Evolutionary conservation across 2,329 filamentous ascomycete species (phyloP).

Genomic region (Passalora sequoiae): DNA sequence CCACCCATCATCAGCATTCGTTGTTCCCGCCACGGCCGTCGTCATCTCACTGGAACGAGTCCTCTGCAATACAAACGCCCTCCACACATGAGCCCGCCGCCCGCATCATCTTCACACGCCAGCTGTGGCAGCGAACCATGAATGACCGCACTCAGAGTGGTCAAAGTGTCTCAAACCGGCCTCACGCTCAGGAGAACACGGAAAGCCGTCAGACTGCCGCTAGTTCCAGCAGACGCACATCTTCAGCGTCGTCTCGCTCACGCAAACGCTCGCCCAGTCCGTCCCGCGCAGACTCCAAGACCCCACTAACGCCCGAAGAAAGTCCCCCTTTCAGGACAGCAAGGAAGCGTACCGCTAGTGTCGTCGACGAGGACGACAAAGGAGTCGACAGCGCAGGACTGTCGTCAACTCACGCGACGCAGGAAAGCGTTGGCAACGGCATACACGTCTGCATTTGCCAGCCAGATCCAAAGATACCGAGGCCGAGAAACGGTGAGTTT

Average conservation of each 20-base stretch:
- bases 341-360: constrained; percentile 31
- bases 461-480: constrained; percentile 65
- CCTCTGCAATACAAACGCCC: constrained; percentile 24
- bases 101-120: constrained; percentile 35
- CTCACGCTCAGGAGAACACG: constrained; percentile 26
- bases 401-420: constrained; percentile 28
- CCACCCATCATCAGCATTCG: constrained; percentile 23
- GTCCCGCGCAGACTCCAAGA: constrained; percentile 25
- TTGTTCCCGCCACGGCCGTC: too few species aligned
- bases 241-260: constrained; percentile 29
- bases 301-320: constrained; percentile 35
- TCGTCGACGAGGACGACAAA: constrained; percentile 32
- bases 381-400: constrained; percentile 21
- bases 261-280: constrained; percentile 29
- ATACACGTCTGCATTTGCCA: constrained; percentile 63
- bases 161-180: constrained; percentile 30
- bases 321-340: constrained; percentile 31
- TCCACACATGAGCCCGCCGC: constrained; percentile 25
- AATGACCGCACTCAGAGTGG: constrained; percentile 27
- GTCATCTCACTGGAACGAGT: too few species aligned
- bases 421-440: constrained; percentile 37
- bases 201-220: constrained; percentile 20
- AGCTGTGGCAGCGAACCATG: constrained; percentile 37
- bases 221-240: constrained; percentile 25
- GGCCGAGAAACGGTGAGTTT: constrained; percentile 64